Base-by-base conservation (phyloP, 495 filamentous ascomycete species). In the Apiosordaria backusii region DNA sequence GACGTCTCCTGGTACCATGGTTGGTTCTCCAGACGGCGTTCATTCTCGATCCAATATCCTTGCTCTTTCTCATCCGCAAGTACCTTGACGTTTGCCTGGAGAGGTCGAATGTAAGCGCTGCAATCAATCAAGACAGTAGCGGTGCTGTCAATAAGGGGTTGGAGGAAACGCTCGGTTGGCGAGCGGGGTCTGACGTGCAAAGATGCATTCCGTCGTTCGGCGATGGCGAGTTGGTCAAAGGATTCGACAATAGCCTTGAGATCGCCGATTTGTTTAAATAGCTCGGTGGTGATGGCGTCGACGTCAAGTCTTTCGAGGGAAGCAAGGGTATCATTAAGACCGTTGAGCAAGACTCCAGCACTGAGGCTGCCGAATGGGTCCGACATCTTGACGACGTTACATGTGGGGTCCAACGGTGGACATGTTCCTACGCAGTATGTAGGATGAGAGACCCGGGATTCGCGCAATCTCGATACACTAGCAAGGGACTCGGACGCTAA, bases 261-360 rank as follows among this genome's bases (percentile, higher is more conserved):
- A 24, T 61, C 64, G 22, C 29, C 35, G 13, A 65, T 16, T 25
- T 65, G 64, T 35, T 65, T 40, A 50, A 54, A n/a, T 13, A 65
- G 29, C 23, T 59, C 63, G 2, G 61, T 16, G 7, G 18, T 50
- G 10, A 22, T 53, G 21, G n/a, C 22, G 22, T 55, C 22, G 18
- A 21, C 52, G 22, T 55, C 52, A 21, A 55, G 52, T 19, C 52
- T 19, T 55, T 55, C n/a, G 52, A 55, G 52, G n/a, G 52, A 15
- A 55, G 15, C 10, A 21, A 19, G 27, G 29, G 40, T 21, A 4
- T 19, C 45, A 9, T 66, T 16, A 4, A 50, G 57, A 16, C 55
- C 2, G n/a, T 40, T 57, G 26, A 61, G 7, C 10, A 61, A 22
- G 19, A 9, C 13, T 16, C 19, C 35, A 24, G 60, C 60, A 45